Conservation (phyloP, 208 protist genomes). For the Leishmania major region DNA sequence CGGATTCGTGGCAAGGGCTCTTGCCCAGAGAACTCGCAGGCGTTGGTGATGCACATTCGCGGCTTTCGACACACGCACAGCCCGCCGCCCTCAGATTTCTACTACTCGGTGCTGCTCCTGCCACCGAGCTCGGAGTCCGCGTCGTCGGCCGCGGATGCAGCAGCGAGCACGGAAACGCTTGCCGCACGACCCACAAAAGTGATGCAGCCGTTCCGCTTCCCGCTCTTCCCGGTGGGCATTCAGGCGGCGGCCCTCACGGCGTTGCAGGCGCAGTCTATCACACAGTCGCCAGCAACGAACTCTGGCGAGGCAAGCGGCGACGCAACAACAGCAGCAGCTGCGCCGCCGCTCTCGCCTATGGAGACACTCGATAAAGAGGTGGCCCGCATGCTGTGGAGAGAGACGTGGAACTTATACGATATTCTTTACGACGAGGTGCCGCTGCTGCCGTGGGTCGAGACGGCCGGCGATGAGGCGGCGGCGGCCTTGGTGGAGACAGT, state of each 20-base stretch:
- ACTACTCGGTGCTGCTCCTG: constrained; percentile 8
- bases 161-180: not conserved
- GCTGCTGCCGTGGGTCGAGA: constrained; percentile 46
- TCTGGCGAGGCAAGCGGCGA: not conserved
- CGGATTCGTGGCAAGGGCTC: constrained; percentile 81
- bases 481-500: constrained; percentile 9
- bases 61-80: constrained; percentile 76
- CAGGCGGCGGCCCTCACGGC: constrained; percentile 21
- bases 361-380: constrained; percentile 7
- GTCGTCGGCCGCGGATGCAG: not conserved
- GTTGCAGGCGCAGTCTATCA: constrained; percentile 7
- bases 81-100: constrained; percentile 25
- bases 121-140: not conserved
- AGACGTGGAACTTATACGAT: constrained; percentile 89
- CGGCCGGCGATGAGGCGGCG: not conserved
- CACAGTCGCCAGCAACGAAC: not conserved
- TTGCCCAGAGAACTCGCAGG: constrained; percentile 87
- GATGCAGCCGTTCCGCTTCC: constrained; percentile 40
- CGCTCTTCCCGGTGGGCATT: constrained; percentile 70
- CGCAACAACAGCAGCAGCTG: not conserved
- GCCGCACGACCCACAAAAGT: not conserved
- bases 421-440: constrained; percentile 82
- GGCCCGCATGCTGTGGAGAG: constrained; percentile 63
- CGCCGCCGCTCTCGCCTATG: not conserved
- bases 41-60: constrained; percentile 68